Percentiles rank a stretch among this genome's conserved stretches.
phyloP scores from a whole-genome alignment of 148 eudicot genomes.

The Chenopodium formosanum region DNA sequence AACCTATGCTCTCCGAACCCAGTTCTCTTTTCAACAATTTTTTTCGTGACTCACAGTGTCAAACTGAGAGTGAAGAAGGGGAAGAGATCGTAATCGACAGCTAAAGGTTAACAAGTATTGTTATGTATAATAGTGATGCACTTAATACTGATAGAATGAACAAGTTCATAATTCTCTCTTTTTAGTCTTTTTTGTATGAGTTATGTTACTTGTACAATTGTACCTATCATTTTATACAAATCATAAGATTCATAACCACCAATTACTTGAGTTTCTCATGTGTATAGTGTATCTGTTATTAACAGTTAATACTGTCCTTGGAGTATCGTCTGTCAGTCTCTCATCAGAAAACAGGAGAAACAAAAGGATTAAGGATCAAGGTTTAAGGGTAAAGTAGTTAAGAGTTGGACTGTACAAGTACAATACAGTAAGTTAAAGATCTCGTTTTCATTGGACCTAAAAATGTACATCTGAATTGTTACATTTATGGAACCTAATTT shows the following conservation, averaged over 20 bases:
- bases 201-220: background rate
- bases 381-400: background rate
- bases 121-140: conserved; percentile 3
- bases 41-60: background rate
- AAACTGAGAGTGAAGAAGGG: background rate
- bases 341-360: background rate
- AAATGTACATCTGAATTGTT: no score
- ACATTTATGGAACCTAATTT: no score
- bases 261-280: background rate
- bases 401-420: background rate
- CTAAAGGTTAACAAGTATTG: background rate
- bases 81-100: background rate
- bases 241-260: background rate
- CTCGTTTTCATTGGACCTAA: background rate
- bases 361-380: background rate
- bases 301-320: background rate
- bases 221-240: background rate
- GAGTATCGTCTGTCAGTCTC: background rate
- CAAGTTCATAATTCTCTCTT: background rate
- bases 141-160: background rate
- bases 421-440: no score
- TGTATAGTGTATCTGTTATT: background rate
- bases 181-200: background rate
- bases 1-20: background rate
- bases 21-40: conserved; percentile 13